phyloP scores from a whole-genome alignment of 345 rosid genomes.

The Eucalyptus albens region DNA sequence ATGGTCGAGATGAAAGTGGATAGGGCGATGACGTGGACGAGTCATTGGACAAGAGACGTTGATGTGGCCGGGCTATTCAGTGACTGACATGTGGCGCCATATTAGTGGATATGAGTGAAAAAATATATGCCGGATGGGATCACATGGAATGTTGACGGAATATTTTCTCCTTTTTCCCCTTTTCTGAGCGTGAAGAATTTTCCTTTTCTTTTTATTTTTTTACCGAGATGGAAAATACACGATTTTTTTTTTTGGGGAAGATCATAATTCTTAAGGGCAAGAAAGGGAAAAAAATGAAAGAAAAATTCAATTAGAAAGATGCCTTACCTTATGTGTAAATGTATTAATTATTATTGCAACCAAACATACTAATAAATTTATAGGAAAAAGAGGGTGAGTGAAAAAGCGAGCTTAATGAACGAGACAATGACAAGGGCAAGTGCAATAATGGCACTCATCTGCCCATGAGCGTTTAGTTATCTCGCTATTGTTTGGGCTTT shows the following conservation, averaged over 20 bases:
- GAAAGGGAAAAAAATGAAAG: not conserved
- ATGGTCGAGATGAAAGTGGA: not conserved
- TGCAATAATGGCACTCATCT: not conserved
- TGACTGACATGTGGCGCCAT: not conserved
- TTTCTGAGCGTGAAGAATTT: not conserved
- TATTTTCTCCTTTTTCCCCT: no score
- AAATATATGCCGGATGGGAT: fast-evolving
- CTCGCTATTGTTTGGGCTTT: fast-evolving
- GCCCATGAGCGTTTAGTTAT: fast-evolving
- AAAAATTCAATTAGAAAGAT: not conserved
- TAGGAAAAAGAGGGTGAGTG: not conserved
- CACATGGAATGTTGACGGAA: not conserved
- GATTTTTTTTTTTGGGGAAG: not conserved
- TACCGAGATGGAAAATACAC: not conserved
- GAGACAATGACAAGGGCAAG: not conserved
- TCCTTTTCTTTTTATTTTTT: not conserved
- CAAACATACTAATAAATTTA: not conserved
- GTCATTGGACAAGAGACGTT: not conserved
- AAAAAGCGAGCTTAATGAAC: not conserved
- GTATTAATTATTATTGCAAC: not conserved
- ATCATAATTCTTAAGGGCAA: not conserved
- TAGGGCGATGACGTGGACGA: not conserved
- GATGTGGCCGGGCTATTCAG: not conserved
- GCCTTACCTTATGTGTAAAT: not conserved
- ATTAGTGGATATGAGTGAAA: not conserved